Evolutionary conservation across 1,284 basidiomycete genomes (phyloP).

Genomic region (Wolfiporia cocos): DNA sequence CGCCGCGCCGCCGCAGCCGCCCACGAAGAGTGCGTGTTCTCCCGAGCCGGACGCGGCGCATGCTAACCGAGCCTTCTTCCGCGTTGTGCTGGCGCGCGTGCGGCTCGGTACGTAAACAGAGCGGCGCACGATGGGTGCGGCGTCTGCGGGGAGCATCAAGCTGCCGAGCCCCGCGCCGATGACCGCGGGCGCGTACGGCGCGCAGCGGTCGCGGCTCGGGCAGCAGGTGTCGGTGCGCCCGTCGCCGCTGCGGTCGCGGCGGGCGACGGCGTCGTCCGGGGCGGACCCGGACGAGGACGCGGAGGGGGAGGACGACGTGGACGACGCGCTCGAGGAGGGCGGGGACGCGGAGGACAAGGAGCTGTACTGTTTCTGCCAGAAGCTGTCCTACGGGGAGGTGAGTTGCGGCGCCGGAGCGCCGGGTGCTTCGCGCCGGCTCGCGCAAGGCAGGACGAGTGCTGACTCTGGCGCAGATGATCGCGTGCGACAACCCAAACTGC

Average conservation of each 20-base stretch:
- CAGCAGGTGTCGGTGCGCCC: slow-evolving; percentile 25
- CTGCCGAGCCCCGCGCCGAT: slow-evolving; percentile 31
- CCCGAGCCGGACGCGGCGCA: background rate
- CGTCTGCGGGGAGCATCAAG: slow-evolving; percentile 27
- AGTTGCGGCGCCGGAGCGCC: slow-evolving; percentile 16
- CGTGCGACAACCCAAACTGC: slow-evolving; percentile 61
- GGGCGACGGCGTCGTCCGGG: slow-evolving; percentile 32
- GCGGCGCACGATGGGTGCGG: slow-evolving; percentile 18
- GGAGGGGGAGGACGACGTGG: slow-evolving; percentile 35
- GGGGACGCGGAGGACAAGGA: slow-evolving; percentile 48
- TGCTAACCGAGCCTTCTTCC: background rate
- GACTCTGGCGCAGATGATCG: slow-evolving; percentile 49
- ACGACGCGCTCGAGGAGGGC: slow-evolving; percentile 37
- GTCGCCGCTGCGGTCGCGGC: slow-evolving; percentile 26
- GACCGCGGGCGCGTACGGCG: slow-evolving; percentile 10
- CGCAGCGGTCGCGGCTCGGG: slow-evolving; percentile 22
- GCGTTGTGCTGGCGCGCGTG: background rate
- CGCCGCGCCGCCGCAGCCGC: slow-evolving; percentile 11
- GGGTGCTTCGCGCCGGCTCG: slow-evolving; percentile 1
- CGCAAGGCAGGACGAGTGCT: no score
- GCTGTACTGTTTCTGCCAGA: slow-evolving; percentile 62
- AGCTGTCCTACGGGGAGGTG: slow-evolving; percentile 59
- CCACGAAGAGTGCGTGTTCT: slow-evolving; percentile 24
- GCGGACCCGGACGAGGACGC: slow-evolving; percentile 39
- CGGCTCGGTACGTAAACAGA: slow-evolving; percentile 11